Percentiles rank a stretch among this genome's conserved stretches.
Evolutionary conservation across 768 basidiomycete species (phyloP).

Genomic region (Candolleomyces aberdarensis): DNA sequence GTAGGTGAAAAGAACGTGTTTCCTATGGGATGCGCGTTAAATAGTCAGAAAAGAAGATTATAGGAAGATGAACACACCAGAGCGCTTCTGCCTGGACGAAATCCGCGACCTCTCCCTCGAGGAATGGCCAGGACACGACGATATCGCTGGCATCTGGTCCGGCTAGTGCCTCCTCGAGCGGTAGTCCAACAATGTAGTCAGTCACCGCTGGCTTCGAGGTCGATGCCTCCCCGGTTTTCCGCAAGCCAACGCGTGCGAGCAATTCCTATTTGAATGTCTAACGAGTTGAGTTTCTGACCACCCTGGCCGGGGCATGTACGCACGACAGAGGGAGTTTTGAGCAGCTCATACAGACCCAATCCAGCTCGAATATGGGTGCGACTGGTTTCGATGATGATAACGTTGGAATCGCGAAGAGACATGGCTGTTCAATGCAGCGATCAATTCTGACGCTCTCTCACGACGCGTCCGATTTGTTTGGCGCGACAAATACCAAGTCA

Average conservation of each 20-base stretch:
- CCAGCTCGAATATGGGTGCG: constrained; percentile 71
- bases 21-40: constrained; percentile 48
- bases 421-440: constrained; percentile 22
- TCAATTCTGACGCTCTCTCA: too few relatives aligned
- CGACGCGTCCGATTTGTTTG: too few relatives aligned
- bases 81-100: constrained; percentile 88
- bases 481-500: too few relatives aligned
- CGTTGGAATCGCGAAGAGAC: constrained; percentile 78
- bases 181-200: constrained; percentile 80
- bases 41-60: neutral
- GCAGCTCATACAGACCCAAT: constrained; percentile 75
- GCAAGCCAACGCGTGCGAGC: constrained; percentile 75
- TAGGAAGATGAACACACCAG: constrained; percentile 53
- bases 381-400: constrained; percentile 79
- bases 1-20: constrained; percentile 73
- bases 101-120: constrained; percentile 66
- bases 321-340: constrained; percentile 75
- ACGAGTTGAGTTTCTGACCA: neutral
- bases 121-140: constrained; percentile 79
- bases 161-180: constrained; percentile 76
- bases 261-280: constrained; percentile 53
- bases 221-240: constrained; percentile 32
- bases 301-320: constrained; percentile 24
- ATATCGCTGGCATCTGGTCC: constrained; percentile 72
- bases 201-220: constrained; percentile 30